A percentile compares a stretch with the other conserved stretches of the same genome.
phyloP scores from a whole-genome alignment of 768 basidiomycete genomes.

The Mycena galopus region DNA sequence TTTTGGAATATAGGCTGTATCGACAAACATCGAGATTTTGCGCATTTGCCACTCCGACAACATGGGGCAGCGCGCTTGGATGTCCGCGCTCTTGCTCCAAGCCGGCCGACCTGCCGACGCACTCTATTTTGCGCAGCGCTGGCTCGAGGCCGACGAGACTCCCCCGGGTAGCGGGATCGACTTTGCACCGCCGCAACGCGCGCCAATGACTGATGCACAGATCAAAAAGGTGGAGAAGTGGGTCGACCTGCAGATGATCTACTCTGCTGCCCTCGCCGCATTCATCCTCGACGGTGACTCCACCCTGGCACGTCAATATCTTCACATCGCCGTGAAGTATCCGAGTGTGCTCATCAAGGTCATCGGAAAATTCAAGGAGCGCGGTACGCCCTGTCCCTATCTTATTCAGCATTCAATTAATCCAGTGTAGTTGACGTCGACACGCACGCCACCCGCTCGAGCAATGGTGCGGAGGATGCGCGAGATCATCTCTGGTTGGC shows the following conservation, averaged over 20 bases:
- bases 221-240: conserved; percentile 25
- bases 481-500: conserved; percentile 61
- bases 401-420: not conserved
- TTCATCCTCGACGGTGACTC: conserved; percentile 58
- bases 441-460: conserved; percentile 17
- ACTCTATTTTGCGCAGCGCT: conserved; percentile 54
- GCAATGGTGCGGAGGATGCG: conserved; percentile 58
- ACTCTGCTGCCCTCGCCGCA: conserved; percentile 57
- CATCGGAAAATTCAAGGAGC: conserved; percentile 45
- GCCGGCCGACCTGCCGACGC: conserved; percentile 51
- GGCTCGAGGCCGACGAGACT: conserved; percentile 37
- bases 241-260: conserved; percentile 39
- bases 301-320: conserved; percentile 53
- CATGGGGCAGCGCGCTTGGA: conserved; percentile 51
- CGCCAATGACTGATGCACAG: conserved; percentile 36
- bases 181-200: conserved; percentile 43
- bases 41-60: conserved; percentile 60
- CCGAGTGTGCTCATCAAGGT: conserved; percentile 55
- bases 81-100: conserved; percentile 53
- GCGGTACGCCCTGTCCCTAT: not conserved
- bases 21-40: conserved; percentile 59
- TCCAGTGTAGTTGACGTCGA: not conserved
- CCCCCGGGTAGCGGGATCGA: conserved; percentile 43
- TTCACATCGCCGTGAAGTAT: conserved; percentile 52
- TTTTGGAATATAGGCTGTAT: no score